Evolutionary conservation across 2,329 filamentous ascomycete species (phyloP).

Genomic region (Podosphaera fusca): DNA sequence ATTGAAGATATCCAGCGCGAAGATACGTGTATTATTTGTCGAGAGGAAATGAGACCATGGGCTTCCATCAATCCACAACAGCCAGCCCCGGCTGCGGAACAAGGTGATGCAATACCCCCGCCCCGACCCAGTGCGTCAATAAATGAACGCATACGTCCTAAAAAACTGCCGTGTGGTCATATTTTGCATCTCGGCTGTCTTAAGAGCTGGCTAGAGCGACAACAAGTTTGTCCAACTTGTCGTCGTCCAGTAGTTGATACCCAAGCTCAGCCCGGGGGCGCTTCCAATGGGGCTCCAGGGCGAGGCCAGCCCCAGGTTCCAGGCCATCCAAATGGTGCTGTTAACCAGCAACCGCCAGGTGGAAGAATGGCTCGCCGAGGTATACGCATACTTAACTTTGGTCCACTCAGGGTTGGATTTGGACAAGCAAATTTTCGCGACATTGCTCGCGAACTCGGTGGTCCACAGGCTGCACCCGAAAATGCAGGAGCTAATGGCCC

Average conservation of each 20-base stretch:
- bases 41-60: slow-evolving; percentile 86
- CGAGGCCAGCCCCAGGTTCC: slow-evolving; percentile 13
- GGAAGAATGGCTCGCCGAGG: slow-evolving; percentile 16
- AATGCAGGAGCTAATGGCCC: slow-evolving; percentile 10
- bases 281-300: slow-evolving; percentile 11
- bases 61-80: slow-evolving; percentile 23
- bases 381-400: slow-evolving; percentile 45
- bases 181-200: slow-evolving; percentile 87
- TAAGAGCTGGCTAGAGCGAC: slow-evolving; percentile 88
- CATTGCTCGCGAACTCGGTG: slow-evolving; percentile 39
- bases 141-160: slow-evolving; percentile 67
- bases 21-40: slow-evolving; percentile 91
- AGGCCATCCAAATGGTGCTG: slow-evolving; percentile 18
- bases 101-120: slow-evolving; percentile 14
- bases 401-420: slow-evolving; percentile 53
- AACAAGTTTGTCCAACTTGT: slow-evolving; percentile 93
- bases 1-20: slow-evolving; percentile 64
- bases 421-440: slow-evolving; percentile 42
- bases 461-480: slow-evolving; percentile 18
- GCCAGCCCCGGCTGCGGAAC: slow-evolving; percentile 15
- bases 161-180: slow-evolving; percentile 91
- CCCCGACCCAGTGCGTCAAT: slow-evolving; percentile 21
- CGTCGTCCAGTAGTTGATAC: slow-evolving; percentile 50
- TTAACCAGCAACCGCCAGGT: slow-evolving; percentile 15
- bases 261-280: slow-evolving; percentile 15